Evolutionary conservation across 2,329 filamentous ascomycete species (phyloP), one percentile per base, ranked within the genome.

Genomic region (Fusarium pininemorale): DNA sequence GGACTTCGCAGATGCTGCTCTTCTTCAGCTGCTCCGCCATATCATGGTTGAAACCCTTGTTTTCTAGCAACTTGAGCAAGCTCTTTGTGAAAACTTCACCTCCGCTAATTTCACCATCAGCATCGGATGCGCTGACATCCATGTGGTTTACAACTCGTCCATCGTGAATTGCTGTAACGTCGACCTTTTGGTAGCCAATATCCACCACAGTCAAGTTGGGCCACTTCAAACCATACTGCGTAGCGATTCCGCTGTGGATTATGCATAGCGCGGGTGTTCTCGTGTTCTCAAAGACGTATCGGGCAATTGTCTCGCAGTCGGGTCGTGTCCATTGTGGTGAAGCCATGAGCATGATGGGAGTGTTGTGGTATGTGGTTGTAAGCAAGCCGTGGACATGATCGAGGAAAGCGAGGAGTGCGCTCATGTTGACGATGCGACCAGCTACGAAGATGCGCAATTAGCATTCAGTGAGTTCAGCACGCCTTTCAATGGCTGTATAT

Each of bases 281-380:
- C 80, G 97, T 98, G 84, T 96, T 97, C 83, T 99, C 96, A 79
- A 99, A 99, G 74, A 98, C 90, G 85, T 98, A 99, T 72, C 96
- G 94, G 20, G 95, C 93, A 75, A 99, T 92, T 44, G 89, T 90
- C 83, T 98, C 96, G 80, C 92, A 92, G 82, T 98, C 95, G 71
- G 93, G 92, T 14, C 93, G 90, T 8, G 94, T 95, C 96, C 96
- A 99, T 76, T 92, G 92, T 8, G 96, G 95, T 76, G 97, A 94
- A 13, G 93, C 90, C 83, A 98, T 93, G 72, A 99, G 90, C 81
- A 98, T 88, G 74, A 99, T 94, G 5, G 96, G 95, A 0, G 96
- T 98, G 84, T 98, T 98, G 84, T 98, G 96, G 81, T 98, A 96
- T 7, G 94, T 94, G 32, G 94, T 95, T 69, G 94, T 96, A 68